Percentiles rank a stretch among this genome's conserved stretches.
Conservation (phyloP, 129 eudicot genomes). For the Helianthus tuberosus region DNA sequence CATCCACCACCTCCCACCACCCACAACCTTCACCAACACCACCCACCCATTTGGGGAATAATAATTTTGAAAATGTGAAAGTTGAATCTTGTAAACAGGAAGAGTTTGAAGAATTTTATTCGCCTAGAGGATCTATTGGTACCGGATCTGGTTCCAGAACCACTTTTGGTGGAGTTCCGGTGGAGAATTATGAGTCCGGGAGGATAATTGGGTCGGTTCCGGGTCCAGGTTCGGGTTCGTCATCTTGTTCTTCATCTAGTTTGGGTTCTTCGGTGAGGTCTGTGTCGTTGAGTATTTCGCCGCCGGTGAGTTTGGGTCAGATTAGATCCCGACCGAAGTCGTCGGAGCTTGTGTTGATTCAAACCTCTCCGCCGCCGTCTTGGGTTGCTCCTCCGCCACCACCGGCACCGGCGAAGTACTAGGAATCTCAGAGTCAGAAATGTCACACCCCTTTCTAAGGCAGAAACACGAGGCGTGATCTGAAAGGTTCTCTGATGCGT, state of each 20-base stretch:
- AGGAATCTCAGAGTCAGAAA: no score
- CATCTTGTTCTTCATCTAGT: slow-evolving; percentile 48
- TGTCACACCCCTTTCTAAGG: no score
- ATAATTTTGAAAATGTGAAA: slow-evolving; percentile 30
- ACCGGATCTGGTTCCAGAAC: slow-evolving; percentile 60
- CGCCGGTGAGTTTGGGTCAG: slow-evolving; percentile 69
- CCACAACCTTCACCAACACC: no score
- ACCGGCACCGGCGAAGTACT: slow-evolving; percentile 10
- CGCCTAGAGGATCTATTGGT: slow-evolving; percentile 70
- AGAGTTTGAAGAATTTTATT: slow-evolving; percentile 66
- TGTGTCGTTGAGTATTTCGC: slow-evolving; percentile 60
- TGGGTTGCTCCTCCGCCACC: slow-evolving; percentile 32
- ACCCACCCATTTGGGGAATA: background rate
- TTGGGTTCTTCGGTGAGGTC: slow-evolving; percentile 65
- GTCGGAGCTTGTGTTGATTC: slow-evolving; percentile 59
- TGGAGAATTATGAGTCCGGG: slow-evolving; percentile 35
- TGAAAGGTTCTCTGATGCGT: no score
- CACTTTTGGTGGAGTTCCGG: slow-evolving; percentile 42
- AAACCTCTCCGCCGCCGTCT: slow-evolving; percentile 36
- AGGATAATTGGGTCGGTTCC: slow-evolving; percentile 45
- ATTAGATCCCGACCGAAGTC: slow-evolving; percentile 59
- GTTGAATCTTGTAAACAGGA: slow-evolving; percentile 47
- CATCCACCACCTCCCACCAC: no score
- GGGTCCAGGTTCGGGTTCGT: background rate
- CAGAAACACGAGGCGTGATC: no score